Evolutionary conservation across 495 filamentous ascomycete species (phyloP).

Genomic region (Penicillium canescens): DNA sequence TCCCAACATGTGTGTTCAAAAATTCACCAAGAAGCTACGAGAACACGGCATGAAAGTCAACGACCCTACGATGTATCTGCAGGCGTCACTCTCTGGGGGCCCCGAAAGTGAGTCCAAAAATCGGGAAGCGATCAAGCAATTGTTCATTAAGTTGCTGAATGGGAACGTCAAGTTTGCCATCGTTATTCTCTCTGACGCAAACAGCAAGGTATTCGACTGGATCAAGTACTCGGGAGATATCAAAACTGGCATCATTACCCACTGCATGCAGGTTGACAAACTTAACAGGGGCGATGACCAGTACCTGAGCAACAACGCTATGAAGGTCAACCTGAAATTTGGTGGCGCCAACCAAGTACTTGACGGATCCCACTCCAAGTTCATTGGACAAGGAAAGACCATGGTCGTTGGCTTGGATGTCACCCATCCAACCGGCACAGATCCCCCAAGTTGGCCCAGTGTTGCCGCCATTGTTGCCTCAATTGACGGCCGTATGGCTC

Average conservation of each 20-base stretch:
- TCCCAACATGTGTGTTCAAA: neutral
- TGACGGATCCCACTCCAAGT: constrained; percentile 36
- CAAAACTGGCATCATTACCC: constrained; percentile 57
- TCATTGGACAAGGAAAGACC: constrained; percentile 58
- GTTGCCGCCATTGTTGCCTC: constrained; percentile 77
- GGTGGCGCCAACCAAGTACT: constrained; percentile 74
- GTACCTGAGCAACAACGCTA: constrained; percentile 68
- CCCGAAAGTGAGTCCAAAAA: neutral
- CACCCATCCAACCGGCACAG: constrained; percentile 76
- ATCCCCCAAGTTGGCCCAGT: constrained; percentile 56
- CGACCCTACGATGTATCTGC: neutral
- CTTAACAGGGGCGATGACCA: constrained; percentile 33
- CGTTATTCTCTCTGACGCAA: constrained; percentile 52
- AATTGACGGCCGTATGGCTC: constrained; percentile 55
- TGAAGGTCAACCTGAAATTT: constrained; percentile 82
- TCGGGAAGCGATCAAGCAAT: neutral
- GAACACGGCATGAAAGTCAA: neutral
- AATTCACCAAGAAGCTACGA: neutral
- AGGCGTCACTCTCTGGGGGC: neutral
- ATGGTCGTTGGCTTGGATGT: constrained; percentile 88
- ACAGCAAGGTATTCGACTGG: constrained; percentile 54
- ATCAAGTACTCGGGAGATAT: constrained; percentile 67
- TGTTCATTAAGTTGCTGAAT: neutral
- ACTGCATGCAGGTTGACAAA: constrained; percentile 49
- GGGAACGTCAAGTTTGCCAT: constrained; percentile 36